Evolutionary conservation across 768 basidiomycete species (phyloP).

Genomic region (Lentinula sp.): DNA sequence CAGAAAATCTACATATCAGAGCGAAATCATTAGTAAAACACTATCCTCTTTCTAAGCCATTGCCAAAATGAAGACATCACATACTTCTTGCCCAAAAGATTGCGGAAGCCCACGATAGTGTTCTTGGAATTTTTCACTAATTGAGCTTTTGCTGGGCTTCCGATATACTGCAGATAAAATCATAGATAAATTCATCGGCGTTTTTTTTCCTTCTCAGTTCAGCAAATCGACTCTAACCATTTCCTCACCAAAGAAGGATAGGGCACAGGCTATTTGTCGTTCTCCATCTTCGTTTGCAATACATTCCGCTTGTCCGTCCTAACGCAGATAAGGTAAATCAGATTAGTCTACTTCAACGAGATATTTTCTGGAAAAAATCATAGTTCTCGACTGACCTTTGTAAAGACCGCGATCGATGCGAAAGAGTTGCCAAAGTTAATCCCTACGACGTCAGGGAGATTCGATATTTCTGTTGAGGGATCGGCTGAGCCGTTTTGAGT

Average conservation of each 20-base stretch:
- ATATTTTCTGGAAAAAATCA: neutral
- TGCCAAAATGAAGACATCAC: constrained; percentile 10
- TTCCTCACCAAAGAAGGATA: constrained; percentile 89
- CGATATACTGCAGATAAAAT: constrained; percentile 68
- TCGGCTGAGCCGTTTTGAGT: constrained; percentile 6
- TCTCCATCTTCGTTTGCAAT: constrained; percentile 99
- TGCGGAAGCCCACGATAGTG: constrained; percentile 92
- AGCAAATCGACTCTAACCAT: constrained; percentile 48
- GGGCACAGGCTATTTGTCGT: constrained; percentile 92
- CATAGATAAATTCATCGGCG: neutral
- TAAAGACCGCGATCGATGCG: constrained; percentile 92
- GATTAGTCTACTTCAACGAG: neutral
- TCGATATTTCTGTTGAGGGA: constrained; percentile 18
- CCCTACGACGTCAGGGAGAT: constrained; percentile 68
- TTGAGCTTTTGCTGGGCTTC: constrained; percentile 90
- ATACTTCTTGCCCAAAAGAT: constrained; percentile 88
- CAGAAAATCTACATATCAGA: constrained; percentile 58
- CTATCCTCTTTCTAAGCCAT: neutral
- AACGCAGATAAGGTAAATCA: neutral
- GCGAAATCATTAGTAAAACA: neutral
- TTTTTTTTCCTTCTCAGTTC: neutral
- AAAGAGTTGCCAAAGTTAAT: constrained; percentile 97
- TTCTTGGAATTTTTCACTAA: constrained; percentile 93
- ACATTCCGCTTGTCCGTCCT: constrained; percentile 91
- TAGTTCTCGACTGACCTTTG: constrained; percentile 55